A percentile compares a stretch with the other conserved stretches of the same genome.
phyloP scores from a whole-genome alignment of 768 basidiomycete genomes.

The Strobilomyces dryophilus region DNA sequence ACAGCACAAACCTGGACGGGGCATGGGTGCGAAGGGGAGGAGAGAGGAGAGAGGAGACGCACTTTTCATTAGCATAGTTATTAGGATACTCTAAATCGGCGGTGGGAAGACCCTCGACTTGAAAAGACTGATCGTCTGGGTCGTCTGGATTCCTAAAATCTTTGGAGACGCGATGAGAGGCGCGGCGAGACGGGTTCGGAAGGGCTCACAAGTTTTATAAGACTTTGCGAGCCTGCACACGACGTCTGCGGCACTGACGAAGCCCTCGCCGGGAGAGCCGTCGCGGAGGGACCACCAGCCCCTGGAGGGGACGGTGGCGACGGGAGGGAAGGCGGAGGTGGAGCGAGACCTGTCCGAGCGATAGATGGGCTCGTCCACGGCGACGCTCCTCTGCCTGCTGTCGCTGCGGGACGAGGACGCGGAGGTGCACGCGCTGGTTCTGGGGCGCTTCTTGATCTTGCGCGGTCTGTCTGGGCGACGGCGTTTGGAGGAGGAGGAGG shows the following conservation, averaged over 20 bases:
- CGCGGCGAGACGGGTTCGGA: not conserved
- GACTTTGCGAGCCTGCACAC: conserved; percentile 59
- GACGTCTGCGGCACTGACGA: conserved; percentile 62
- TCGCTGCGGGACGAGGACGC: conserved; percentile 42
- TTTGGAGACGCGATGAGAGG: conserved; percentile 28
- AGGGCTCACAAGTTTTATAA: conserved; percentile 63
- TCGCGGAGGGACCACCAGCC: conserved; percentile 51
- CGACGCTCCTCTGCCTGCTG: conserved; percentile 36
- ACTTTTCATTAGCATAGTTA: conserved; percentile 65
- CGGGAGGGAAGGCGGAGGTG: conserved; percentile 45
- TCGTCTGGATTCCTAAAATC: conserved; percentile 70
- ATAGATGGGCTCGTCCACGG: conserved; percentile 55
- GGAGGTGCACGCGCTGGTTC: conserved; percentile 21
- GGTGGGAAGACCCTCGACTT: conserved; percentile 59
- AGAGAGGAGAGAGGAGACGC: conserved; percentile 7
- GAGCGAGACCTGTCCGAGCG: conserved; percentile 60
- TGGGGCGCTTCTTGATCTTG: conserved; percentile 26
- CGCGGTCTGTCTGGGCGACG: conserved; percentile 15
- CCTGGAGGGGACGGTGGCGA: conserved; percentile 21
- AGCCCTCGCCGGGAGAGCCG: conserved; percentile 46
- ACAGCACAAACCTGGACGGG: conserved; percentile 59
- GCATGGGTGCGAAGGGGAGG: not conserved
- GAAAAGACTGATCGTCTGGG: conserved; percentile 57
- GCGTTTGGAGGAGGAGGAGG: conserved; percentile 25
- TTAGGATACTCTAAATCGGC: conserved; percentile 80